Evolutionary conservation across 805 yeast genomes (phyloP).

Genomic region (Metschnikowia orientalis): DNA sequence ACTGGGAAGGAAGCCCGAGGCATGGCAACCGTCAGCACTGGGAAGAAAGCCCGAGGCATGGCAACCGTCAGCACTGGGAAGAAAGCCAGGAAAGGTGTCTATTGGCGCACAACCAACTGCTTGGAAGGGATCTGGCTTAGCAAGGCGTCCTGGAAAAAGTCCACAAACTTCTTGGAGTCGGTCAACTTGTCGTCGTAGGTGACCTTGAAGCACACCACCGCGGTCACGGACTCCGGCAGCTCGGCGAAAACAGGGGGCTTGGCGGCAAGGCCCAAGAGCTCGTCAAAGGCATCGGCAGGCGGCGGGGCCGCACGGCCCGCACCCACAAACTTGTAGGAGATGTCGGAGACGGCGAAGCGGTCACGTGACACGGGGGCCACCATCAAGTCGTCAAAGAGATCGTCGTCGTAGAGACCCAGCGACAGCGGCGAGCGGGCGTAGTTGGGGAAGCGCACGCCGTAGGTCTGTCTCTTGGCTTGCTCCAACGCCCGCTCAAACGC

Average conservation of each 20-base stretch:
- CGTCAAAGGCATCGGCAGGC: conserved; percentile 26
- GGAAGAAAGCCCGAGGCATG: too few species aligned
- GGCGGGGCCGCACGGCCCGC: conserved; percentile 2
- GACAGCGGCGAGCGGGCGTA: conserved; percentile 31
- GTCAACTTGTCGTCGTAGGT: conserved; percentile 28
- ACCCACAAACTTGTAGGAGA: conserved; percentile 24
- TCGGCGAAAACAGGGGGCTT: conserved; percentile 7
- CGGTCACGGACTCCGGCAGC: conserved; percentile 13
- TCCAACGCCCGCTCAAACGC: conserved; percentile 30
- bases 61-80: too few species aligned
- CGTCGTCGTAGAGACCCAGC: conserved; percentile 18
- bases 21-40: too few species aligned
- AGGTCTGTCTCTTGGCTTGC: conserved; percentile 28
- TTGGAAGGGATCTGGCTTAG: conserved; percentile 29
- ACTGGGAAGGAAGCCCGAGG: too few species aligned
- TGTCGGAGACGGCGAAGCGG: conserved; percentile 33
- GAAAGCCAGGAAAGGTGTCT: neutral
- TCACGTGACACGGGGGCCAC: conserved; percentile 31
- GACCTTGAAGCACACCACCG: conserved; percentile 31
- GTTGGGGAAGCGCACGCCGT: conserved; percentile 35
- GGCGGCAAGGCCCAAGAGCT: conserved; percentile 26
- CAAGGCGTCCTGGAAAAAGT: conserved; percentile 31
- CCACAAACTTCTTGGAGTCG: conserved; percentile 36
- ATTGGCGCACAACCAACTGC: conserved; percentile 17
- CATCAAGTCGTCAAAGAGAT: conserved; percentile 37